Evolutionary conservation across 371 early-diverging fungal genomes (phyloP).

Genomic region (Caulochytrium protostelioides): DNA sequence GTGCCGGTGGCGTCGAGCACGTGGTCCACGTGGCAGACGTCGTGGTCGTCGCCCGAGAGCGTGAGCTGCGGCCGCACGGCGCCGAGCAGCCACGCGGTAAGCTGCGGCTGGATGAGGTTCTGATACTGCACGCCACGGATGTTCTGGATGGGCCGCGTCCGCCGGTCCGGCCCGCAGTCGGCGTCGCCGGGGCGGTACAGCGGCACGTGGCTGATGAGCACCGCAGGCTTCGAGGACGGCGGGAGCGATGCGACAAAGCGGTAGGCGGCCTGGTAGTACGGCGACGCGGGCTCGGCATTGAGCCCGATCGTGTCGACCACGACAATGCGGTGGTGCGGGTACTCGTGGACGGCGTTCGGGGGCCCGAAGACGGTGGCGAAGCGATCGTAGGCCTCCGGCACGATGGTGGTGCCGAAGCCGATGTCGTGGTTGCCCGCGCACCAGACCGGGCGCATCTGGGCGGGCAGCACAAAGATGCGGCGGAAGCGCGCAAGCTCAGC

Average conservation of each 20-base stretch:
- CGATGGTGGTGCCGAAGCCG: slow-evolving; percentile 55
- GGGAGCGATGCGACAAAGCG: slow-evolving; percentile 11
- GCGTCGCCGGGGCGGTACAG: slow-evolving; percentile 38
- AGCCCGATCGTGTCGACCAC: slow-evolving; percentile 57
- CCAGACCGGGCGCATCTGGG: slow-evolving; percentile 11
- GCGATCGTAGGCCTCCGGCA: slow-evolving; percentile 22
- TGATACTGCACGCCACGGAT: slow-evolving; percentile 61
- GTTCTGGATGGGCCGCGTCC: slow-evolving; percentile 13
- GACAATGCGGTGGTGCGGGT: slow-evolving; percentile 41
- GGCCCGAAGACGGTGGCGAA: slow-evolving; percentile 41
- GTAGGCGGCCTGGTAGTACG: slow-evolving; percentile 22
- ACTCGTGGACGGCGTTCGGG: slow-evolving; percentile 31
- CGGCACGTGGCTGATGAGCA: slow-evolving; percentile 62
- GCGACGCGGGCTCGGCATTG: slow-evolving; percentile 18
- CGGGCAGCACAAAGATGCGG: slow-evolving; percentile 13
- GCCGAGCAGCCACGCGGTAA: slow-evolving; percentile 34
- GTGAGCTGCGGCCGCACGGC: slow-evolving; percentile 40
- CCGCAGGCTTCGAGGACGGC: slow-evolving; percentile 2
- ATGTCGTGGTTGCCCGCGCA: slow-evolving; percentile 80
- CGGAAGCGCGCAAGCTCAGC: slow-evolving; percentile 19
- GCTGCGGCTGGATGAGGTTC: slow-evolving; percentile 37
- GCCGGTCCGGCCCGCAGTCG: slow-evolving; percentile 48
- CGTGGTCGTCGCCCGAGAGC: slow-evolving; percentile 84
- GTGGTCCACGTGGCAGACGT: slow-evolving; percentile 49
- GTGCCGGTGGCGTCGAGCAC: not conserved